Conservation (phyloP, 306 rosid genomes). For the Nissolia schottii region DNA sequence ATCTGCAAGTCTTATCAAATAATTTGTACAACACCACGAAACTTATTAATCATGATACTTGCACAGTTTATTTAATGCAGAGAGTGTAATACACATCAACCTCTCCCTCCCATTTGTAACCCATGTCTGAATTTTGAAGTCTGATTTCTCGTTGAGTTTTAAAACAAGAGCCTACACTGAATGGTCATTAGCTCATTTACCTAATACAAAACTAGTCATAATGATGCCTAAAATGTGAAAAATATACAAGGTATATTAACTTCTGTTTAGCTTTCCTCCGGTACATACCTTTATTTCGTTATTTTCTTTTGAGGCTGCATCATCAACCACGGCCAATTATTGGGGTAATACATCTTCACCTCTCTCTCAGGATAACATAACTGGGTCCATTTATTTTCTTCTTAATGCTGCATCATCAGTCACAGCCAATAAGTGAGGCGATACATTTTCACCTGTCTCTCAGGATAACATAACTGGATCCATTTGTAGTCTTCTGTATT, state of each 20-base stretch:
- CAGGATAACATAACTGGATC: constrained; percentile 69
- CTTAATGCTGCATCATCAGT: neutral
- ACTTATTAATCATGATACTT: neutral
- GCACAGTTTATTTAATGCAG: neutral
- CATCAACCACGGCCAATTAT: neutral
- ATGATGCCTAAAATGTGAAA: constrained; percentile 3
- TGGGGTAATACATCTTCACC: neutral
- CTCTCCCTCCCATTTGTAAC: neutral
- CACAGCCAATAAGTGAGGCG: neutral
- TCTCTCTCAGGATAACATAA: constrained; percentile 52
- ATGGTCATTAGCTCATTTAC: neutral
- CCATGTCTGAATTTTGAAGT: neutral
- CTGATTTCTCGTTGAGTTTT: neutral
- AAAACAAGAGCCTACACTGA: neutral
- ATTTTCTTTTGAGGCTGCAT: neutral
- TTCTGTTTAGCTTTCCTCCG: neutral
- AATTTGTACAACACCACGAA: neutral
- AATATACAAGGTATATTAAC: neutral
- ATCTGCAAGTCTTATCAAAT: neutral
- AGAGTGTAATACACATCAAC: neutral
- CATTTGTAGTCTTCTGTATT: constrained; percentile 69
- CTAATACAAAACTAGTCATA: neutral
- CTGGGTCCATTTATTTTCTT: constrained; percentile 29
- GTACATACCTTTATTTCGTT: neutral
- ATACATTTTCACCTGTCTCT: constrained; percentile 40